Percentiles rank a stretch among this genome's conserved stretches.
These are phyloP conservation scores for Hydrangea macrophylla DNA, from an alignment of 148 eudicot genomes.

Conservation along the genomic window DNA sequence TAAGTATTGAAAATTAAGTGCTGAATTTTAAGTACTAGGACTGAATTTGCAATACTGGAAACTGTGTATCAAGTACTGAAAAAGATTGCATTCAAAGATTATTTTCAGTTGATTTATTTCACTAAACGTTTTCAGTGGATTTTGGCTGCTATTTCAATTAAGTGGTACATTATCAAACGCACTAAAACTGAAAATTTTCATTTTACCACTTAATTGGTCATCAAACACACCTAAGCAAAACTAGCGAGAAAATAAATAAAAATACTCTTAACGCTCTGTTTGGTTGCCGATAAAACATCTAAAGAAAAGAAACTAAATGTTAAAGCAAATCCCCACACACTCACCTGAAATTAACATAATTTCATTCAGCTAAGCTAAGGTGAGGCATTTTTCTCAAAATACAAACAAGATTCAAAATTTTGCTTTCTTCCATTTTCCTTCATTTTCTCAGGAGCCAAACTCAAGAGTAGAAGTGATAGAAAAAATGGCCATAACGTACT, in stretches of 20 bases:
- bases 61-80: too few species aligned
- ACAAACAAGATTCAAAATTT: background rate
- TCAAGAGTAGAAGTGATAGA: background rate
- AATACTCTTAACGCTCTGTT: background rate
- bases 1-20: too few species aligned
- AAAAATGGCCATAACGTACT: conserved; percentile 15
- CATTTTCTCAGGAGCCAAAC: conserved; percentile 1
- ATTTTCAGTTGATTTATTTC: too few species aligned
- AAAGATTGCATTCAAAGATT: too few species aligned
- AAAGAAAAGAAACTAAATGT: background rate
- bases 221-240: background rate
- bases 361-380: background rate
- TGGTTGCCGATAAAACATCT: background rate
- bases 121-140: too few species aligned
- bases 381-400: background rate
- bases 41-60: too few species aligned
- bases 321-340: background rate
- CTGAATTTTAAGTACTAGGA: too few species aligned
- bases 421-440: background rate
- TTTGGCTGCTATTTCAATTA: too few species aligned
- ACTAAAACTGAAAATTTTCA: too few species aligned
- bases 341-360: background rate
- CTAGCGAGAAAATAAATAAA: background rate
- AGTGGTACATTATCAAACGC: too few species aligned
- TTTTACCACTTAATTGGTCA: too few species aligned